Percentiles rank a stretch among this genome's conserved stretches.
These are phyloP conservation scores for Neonectria ditissima DNA, from an alignment of 2,329 filamentous ascomycete genomes.

Conservation along the genomic window DNA sequence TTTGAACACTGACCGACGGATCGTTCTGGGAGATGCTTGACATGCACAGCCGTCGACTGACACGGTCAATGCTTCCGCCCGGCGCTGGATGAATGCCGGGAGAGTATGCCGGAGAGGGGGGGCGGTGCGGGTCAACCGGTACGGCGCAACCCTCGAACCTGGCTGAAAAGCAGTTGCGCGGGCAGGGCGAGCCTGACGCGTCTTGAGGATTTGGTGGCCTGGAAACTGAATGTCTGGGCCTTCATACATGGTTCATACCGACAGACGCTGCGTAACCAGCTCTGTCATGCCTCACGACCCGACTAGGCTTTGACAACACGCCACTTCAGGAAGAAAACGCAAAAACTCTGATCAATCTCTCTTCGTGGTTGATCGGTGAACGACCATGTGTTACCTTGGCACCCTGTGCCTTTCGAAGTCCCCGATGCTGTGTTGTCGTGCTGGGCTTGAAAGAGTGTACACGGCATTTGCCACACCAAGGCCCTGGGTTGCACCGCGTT, in stretches of 20 bases:
- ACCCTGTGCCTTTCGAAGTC: neutral
- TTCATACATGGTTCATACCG: neutral
- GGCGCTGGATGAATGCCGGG: conserved; percentile 1
- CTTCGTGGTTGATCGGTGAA: neutral
- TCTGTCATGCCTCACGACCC: neutral
- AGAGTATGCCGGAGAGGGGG: neutral
- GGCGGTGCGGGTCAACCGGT: neutral
- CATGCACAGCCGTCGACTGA: neutral
- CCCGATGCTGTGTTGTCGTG: neutral
- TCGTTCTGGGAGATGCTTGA: neutral
- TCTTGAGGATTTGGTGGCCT: neutral
- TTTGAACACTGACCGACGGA: neutral
- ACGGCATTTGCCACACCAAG: neutral
- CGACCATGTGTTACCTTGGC: neutral
- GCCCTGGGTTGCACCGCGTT: neutral
- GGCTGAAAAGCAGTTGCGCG: neutral
- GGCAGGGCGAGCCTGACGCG: neutral
- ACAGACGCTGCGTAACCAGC: neutral
- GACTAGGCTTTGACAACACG: neutral
- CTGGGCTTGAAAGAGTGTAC: neutral
- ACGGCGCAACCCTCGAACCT: neutral
- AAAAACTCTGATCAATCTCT: neutral
- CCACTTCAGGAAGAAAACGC: neutral
- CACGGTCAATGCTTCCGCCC: neutral
- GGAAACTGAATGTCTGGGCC: neutral